Conservation (phyloP, 2,329 filamentous ascomycete genomes). For the Shiraia bambusicola region DNA sequence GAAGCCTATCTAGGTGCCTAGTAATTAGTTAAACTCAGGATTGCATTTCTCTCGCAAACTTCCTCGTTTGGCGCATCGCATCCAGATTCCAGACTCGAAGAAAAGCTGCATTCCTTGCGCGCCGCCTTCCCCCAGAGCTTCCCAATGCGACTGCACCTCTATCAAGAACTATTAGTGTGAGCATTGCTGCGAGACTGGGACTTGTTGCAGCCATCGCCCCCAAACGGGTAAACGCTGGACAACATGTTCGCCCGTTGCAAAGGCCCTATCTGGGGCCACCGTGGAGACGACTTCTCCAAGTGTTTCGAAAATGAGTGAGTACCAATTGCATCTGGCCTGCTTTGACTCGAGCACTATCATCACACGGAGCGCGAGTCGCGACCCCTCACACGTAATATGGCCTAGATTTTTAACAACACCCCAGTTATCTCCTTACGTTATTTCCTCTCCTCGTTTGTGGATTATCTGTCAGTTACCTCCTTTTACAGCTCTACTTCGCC, state of each 20-base stretch:
- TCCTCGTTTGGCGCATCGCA: no score
- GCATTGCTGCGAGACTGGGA: conserved; percentile 15
- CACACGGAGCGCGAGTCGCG: neutral
- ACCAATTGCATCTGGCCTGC: neutral
- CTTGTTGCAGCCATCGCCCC: conserved; percentile 13
- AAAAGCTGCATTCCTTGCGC: neutral
- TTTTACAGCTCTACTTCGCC: conserved; percentile 58
- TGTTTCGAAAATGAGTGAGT: conserved; percentile 70
- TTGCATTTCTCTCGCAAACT: no score
- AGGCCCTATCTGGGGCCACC: conserved; percentile 57
- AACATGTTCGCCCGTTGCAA: conserved; percentile 59
- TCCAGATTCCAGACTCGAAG: no score
- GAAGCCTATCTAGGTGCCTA: no score
- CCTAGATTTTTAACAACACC: conserved; percentile 13
- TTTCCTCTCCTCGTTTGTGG: conserved; percentile 73
- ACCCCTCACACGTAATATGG: neutral
- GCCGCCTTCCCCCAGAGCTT: neutral
- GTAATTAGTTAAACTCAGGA: no score
- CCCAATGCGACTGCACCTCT: conserved; percentile 3
- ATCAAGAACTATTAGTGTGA: conserved; percentile 22
- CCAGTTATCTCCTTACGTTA: conserved; percentile 75
- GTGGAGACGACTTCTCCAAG: conserved; percentile 59
- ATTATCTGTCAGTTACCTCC: conserved; percentile 69
- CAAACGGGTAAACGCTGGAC: conserved; percentile 11
- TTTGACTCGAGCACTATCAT: neutral